Base-by-base conservation (phyloP, 2,329 filamentous ascomycete species). In the Botrytis elliptica region DNA sequence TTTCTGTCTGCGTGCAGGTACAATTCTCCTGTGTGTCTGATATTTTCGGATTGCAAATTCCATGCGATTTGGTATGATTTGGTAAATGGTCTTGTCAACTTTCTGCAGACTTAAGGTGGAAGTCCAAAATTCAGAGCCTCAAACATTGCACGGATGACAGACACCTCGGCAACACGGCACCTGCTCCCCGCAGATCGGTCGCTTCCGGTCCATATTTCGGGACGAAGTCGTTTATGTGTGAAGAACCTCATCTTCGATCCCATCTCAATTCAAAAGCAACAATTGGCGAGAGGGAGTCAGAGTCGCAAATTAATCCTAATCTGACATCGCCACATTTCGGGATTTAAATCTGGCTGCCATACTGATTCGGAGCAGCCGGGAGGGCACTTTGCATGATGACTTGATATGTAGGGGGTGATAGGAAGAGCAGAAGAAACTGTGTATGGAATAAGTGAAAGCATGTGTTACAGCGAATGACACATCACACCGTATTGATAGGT, bases 391-490 rank as follows among this genome's bases (percentile, higher is more conserved):
- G 36, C 65, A 55, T 36, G 20, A 68, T 57, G 36, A 25, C 36
- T 36, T 42, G 22, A 10, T 55, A 10, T 29, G 46, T 29, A 10
- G 36, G 36, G 18, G 25, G 22, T 10, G 46, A 42, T n/a, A 25
- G 36, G 3, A 44, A 44, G 29, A 25, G 63, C 42, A 49, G 42
- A 36, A 66, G n/a, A 66, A 49, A 49, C 42, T 66, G 29, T 36
- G 20, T 29, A 49, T 49, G 63, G 63, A 14, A 12, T n/a, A 29
- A 66, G 42, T 36, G 10, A 40, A 33, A 16, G 38, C 25, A 14
- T 68, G 33, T 68, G 16, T 55, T 57, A 33, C 65, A 57, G 25
- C 6, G 36, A 57, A 68, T 68, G 49, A 68, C 46, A 67, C 9
- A 57, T 68, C 10, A n/a, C 10, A 14, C 25, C 5, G 46, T 68